Evolutionary conservation across 83 land plant genomes (phyloP).

Genomic region (Larix sibirica): DNA sequence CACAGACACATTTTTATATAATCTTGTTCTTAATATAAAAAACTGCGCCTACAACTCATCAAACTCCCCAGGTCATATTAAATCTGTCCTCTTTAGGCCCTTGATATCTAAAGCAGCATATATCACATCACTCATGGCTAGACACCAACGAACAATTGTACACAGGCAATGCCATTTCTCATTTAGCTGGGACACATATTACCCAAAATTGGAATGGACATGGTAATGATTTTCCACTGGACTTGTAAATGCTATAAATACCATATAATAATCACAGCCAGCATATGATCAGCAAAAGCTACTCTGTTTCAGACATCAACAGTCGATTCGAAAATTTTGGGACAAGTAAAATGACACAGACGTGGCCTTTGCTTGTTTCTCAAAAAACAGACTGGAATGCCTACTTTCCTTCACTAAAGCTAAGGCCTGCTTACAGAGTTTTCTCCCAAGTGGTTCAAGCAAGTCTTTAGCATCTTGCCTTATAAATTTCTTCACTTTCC

Average conservation of each 20-base stretch:
- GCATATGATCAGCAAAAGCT: background rate
- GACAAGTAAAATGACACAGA: background rate
- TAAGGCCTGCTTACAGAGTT: constrained; percentile 10
- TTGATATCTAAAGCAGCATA: too few relatives aligned
- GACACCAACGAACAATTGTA: too few relatives aligned
- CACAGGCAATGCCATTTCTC: too few relatives aligned
- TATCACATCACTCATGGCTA: too few relatives aligned
- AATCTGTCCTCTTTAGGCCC: too few relatives aligned
- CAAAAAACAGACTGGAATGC: background rate
- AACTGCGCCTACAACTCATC: too few relatives aligned
- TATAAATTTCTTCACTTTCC: background rate
- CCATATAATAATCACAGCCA: background rate
- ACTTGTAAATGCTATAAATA: background rate
- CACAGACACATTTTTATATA: too few relatives aligned
- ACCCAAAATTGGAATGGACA: background rate
- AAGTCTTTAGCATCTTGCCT: constrained; percentile 12
- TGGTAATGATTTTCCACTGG: background rate
- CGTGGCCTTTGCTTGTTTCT: background rate
- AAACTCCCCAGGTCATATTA: too few relatives aligned
- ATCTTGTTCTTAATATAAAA: too few relatives aligned
- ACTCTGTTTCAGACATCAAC: background rate
- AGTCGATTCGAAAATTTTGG: background rate
- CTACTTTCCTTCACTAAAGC: constrained; percentile 3
- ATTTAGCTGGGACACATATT: background rate
- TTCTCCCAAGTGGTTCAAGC: constrained; percentile 14